phyloP scores from a whole-genome alignment of 495 filamentous ascomycete genomes.

The Lasiosphaeriaceae sp. region DNA sequence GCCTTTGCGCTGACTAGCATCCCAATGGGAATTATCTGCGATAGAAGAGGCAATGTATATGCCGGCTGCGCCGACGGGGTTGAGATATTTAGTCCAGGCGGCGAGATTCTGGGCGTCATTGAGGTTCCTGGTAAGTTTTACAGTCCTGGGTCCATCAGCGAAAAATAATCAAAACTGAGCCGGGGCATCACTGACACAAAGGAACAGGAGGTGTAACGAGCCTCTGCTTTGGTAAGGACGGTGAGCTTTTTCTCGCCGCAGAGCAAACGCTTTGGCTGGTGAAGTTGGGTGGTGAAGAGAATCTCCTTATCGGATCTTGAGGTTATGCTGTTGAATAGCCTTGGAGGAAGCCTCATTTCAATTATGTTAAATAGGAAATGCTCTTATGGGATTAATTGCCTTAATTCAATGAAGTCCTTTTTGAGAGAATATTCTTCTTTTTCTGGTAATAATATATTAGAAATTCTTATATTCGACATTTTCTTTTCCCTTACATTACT shows the following conservation, averaged over 20 bases:
- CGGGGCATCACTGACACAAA: not conserved
- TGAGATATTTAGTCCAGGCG: conserved; percentile 44
- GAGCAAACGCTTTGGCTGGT: conserved; percentile 30
- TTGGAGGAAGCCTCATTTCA: no score
- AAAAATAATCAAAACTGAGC: not conserved
- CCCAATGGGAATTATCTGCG: conserved; percentile 43
- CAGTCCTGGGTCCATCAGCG: not conserved
- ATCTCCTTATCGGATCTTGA: no score
- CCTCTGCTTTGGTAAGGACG: conserved; percentile 22
- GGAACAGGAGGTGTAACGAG: conserved; percentile 26
- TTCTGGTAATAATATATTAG: no score
- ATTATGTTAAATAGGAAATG: no score
- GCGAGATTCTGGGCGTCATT: conserved; percentile 38
- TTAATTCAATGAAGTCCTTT: no score
- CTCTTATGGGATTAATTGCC: no score
- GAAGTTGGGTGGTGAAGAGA: not conserved
- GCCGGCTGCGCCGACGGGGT: conserved; percentile 47
- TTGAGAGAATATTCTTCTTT: no score
- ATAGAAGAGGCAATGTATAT: conserved; percentile 42
- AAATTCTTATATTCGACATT: no score
- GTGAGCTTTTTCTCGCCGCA: conserved; percentile 30
- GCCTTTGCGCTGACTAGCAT: conserved; percentile 43
- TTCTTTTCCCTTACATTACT: no score
- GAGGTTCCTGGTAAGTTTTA: conserved; percentile 28
- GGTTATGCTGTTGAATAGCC: no score